Percentiles rank a stretch among this genome's conserved stretches.
phyloP scores from a whole-genome alignment of 768 basidiomycete species.

The Trametes cinnabarina region DNA sequence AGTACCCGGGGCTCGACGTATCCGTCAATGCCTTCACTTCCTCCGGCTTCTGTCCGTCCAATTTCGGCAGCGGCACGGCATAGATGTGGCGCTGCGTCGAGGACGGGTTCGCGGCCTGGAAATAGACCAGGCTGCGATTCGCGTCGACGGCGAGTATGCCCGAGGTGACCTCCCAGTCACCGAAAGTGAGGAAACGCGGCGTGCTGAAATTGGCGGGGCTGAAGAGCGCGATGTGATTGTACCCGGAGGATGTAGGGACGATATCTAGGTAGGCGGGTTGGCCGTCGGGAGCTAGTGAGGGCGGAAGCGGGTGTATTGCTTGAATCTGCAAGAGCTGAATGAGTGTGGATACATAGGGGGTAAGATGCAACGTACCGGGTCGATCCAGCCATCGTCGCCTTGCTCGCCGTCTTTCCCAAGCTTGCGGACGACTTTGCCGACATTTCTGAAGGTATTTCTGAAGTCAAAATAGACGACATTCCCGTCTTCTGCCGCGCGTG shows the following conservation, averaged over 20 bases:
- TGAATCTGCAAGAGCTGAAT: slow-evolving; percentile 46
- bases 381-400: slow-evolving; percentile 94
- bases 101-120: slow-evolving; percentile 79
- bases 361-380: slow-evolving; percentile 57
- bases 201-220: slow-evolving; percentile 64
- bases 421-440: slow-evolving; percentile 64
- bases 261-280: slow-evolving; percentile 85
- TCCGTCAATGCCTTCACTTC: slow-evolving; percentile 49
- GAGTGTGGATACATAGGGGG: not conserved
- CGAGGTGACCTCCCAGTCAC: slow-evolving; percentile 86
- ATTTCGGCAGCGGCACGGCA: slow-evolving; percentile 67
- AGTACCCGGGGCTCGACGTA: slow-evolving; percentile 49
- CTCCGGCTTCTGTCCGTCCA: slow-evolving; percentile 28
- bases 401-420: slow-evolving; percentile 83
- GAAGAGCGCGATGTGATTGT: slow-evolving; percentile 91
- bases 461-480: slow-evolving; percentile 77
- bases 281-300: slow-evolving; percentile 39
- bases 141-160: slow-evolving; percentile 72
- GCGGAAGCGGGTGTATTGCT: slow-evolving; percentile 57
- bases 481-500: slow-evolving; percentile 78
- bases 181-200: slow-evolving; percentile 82
- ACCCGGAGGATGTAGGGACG: slow-evolving; percentile 78
- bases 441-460: slow-evolving; percentile 25
- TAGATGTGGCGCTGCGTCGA: slow-evolving; percentile 84
- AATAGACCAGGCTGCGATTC: slow-evolving; percentile 76